A percentile compares a stretch with the other conserved stretches of the same genome.
Conservation (phyloP, 2,329 filamentous ascomycete species). For the Aureobasidium sp. region DNA sequence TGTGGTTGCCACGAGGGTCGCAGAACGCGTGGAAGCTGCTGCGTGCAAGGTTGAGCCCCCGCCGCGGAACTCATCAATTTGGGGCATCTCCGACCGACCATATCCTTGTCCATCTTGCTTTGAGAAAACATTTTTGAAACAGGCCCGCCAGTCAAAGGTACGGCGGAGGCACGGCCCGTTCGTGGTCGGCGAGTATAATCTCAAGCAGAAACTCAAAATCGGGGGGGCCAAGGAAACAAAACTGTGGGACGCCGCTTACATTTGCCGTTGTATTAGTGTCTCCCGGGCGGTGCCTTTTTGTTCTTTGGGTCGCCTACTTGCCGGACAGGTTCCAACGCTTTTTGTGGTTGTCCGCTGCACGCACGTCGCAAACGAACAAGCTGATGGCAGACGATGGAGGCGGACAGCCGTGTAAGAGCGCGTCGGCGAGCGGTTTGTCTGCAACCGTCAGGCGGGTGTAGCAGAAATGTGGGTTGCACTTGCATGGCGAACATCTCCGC, state of each 20-base stretch:
- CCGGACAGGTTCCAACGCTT: not conserved
- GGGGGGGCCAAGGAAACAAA: not conserved
- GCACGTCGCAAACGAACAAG: not conserved
- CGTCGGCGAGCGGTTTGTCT: not conserved
- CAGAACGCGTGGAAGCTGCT: no score
- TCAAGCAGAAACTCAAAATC: not conserved
- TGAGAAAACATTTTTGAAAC: no score
- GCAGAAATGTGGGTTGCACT: no score
- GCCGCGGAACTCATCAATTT: no score
- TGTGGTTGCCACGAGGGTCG: no score
- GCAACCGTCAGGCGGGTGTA: no score
- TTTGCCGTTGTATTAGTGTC: not conserved
- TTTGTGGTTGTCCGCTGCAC: not conserved
- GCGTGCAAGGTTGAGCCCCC: no score
- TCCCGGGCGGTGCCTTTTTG: no score
- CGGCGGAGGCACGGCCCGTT: not conserved
- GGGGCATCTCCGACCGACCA: no score
- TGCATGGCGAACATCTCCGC: conserved; percentile 1
- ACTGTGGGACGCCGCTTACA: not conserved
- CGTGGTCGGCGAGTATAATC: not conserved
- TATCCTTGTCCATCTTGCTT: no score
- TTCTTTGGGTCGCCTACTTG: conserved; percentile 1
- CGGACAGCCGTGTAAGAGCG: not conserved
- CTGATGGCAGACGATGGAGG: not conserved
- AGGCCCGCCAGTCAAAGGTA: no score